Evolutionary conservation across 2,329 filamentous ascomycete species (phyloP), one percentile per base, ranked within the genome.

Genomic region (Beauveria asiatica): DNA sequence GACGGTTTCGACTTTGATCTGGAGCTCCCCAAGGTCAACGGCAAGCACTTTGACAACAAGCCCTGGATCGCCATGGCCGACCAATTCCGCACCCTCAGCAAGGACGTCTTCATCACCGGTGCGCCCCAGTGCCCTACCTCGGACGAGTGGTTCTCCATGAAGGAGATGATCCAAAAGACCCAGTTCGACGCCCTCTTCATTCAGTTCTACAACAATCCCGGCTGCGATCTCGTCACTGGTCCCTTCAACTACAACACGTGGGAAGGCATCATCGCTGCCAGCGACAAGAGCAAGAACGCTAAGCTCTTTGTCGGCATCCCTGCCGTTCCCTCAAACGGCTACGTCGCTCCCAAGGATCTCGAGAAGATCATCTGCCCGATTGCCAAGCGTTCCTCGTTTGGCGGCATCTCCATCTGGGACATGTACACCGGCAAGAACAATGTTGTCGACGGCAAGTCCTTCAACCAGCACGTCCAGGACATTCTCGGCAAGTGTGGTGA

Each of bases 141-240:
- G 9, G 27, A 64, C 5, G 9, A 50, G 1, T 70, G 64, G 51
- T 72, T 72, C 56, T 65, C 70, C 57, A 70, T 76, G 67, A 67
- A 70, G 57, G 67, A 70, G 6, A 67, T 78, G 63, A 74, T 80
- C 44, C 68, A 73, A 11, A 66, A 73, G 57, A 70, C 73, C 46
- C 67, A 72, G 49, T 76, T 80, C 62, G 74, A 77, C 27, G 70
- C 73, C 16, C 68, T 77, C 45, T 79, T 76, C 66, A 67, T 80
- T 55, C 78, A 80, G 69, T 80, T 80, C 68, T 80, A 78, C 70
- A 79, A 80, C 71, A 79, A 79, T 66, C 64, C 65, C 0, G 63
- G 53, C 21, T 79, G 76, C 65, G 72, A 75, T 49, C 67, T 70
- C 27, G 65, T 74, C 62, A 41, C 66, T 17, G 62, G 64, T 53